phyloP scores from a whole-genome alignment of 768 basidiomycete genomes.

The Pisolithus orientalis region DNA sequence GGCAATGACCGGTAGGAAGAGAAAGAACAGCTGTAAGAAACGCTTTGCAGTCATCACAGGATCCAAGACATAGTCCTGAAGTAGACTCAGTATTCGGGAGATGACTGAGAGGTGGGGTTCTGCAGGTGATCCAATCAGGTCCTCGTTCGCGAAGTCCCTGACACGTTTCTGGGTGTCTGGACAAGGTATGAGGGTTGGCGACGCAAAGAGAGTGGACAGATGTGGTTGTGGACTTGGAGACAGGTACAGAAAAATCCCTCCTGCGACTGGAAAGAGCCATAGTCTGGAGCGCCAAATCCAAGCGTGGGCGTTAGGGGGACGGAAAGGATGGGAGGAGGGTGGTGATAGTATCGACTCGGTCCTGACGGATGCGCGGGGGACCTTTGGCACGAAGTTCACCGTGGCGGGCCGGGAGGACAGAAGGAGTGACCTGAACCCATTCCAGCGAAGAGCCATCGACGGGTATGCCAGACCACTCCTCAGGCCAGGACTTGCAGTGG shows the following conservation, averaged over 20 bases:
- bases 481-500: too few species aligned
- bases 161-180: conserved; percentile 7
- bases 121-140: conserved; percentile 59
- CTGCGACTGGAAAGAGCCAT: conserved; percentile 54
- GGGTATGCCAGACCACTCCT: too few species aligned
- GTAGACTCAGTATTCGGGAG: conserved; percentile 36
- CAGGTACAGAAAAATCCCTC: conserved; percentile 47
- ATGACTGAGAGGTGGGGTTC: conserved; percentile 49
- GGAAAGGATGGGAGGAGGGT: too few species aligned
- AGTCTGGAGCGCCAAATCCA: conserved; percentile 3
- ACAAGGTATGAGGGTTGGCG: conserved; percentile 44
- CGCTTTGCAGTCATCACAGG: conserved; percentile 78
- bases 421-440: too few species aligned
- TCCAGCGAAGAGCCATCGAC: too few species aligned
- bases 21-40: conserved; percentile 73
- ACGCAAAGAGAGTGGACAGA: conserved; percentile 44
- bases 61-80: conserved; percentile 68
- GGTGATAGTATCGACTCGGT: neutral
- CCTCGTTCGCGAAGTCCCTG: conserved; percentile 17
- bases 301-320: too few species aligned
- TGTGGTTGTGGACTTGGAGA: conserved; percentile 37
- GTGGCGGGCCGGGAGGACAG: too few species aligned
- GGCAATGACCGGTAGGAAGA: conserved; percentile 87
- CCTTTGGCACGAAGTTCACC: too few species aligned
- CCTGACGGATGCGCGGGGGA: neutral